These are phyloP conservation scores for Mycena galopus DNA, from an alignment of 768 basidiomycete genomes.

Conservation along the genomic window DNA sequence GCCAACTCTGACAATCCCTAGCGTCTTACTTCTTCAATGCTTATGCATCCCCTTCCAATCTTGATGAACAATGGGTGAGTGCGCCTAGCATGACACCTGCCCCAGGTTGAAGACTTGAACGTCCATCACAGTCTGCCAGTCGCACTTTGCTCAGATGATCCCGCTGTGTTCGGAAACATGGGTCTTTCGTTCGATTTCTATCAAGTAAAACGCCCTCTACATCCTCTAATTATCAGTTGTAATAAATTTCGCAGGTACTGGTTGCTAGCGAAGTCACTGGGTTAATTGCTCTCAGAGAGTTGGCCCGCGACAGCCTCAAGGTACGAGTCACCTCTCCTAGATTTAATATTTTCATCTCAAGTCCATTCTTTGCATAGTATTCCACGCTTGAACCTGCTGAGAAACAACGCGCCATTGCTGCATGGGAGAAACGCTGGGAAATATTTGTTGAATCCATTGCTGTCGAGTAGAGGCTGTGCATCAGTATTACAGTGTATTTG, in stretches of 20 bases:
- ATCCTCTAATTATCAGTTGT: background rate
- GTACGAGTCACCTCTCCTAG: slow-evolving; percentile 47
- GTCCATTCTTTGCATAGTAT: slow-evolving; percentile 51
- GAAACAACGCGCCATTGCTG: slow-evolving; percentile 56
- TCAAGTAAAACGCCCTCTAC: slow-evolving; percentile 59
- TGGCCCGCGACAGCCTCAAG: slow-evolving; percentile 76
- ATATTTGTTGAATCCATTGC: slow-evolving; percentile 52
- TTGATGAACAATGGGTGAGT: slow-evolving; percentile 71
- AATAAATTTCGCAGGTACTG: slow-evolving; percentile 60
- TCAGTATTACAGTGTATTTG: slow-evolving; percentile 10
- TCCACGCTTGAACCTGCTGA: slow-evolving; percentile 63
- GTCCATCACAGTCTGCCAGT: slow-evolving; percentile 62
- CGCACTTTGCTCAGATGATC: slow-evolving; percentile 81
- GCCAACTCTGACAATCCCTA: slow-evolving; percentile 41
- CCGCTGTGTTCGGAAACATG: slow-evolving; percentile 82
- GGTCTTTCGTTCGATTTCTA: slow-evolving; percentile 85
- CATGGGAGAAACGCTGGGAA: slow-evolving; percentile 65
- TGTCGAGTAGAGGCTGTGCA: slow-evolving; percentile 15
- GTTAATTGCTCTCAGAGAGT: slow-evolving; percentile 68
- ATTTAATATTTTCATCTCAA: background rate
- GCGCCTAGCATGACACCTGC: background rate
- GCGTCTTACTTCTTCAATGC: slow-evolving; percentile 85
- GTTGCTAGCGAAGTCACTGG: slow-evolving; percentile 77
- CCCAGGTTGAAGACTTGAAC: background rate
- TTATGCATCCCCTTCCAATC: slow-evolving; percentile 81